These are phyloP conservation scores for Solanum peruvianum DNA, from an alignment of 257 asterid species.

Conservation along the genomic window DNA sequence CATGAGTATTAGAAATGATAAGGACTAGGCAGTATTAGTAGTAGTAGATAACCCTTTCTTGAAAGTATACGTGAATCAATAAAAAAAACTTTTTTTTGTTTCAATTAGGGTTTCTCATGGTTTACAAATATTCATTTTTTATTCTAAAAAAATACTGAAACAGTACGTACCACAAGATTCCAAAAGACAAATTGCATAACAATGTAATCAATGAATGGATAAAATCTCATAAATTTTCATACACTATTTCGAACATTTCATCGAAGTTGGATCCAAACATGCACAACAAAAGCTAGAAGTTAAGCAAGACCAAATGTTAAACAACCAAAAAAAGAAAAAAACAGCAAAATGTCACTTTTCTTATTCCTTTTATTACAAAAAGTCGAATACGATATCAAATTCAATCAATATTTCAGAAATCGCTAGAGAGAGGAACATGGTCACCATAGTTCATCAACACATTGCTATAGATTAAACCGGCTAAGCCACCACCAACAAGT, in stretches of 20 bases:
- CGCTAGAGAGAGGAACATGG: slow-evolving; percentile 39
- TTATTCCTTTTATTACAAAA: background rate
- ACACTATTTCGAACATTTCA: background rate
- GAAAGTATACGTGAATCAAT: too few species aligned
- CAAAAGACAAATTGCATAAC: background rate
- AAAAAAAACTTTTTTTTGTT: too few species aligned
- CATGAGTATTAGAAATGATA: too few species aligned
- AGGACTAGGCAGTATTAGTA: too few species aligned
- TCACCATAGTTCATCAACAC: slow-evolving; percentile 38
- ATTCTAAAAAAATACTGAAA: too few species aligned
- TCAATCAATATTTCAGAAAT: slow-evolving; percentile 14
- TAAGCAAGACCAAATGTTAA: background rate
- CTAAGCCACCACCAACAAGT: slow-evolving; percentile 76
- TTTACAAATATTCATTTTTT: too few species aligned
- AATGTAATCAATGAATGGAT: background rate
- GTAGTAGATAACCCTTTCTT: too few species aligned
- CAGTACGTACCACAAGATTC: too few species aligned
- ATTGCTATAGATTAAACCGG: slow-evolving; percentile 50
- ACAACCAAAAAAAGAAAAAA: background rate
- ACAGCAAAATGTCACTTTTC: background rate
- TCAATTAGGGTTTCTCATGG: too few species aligned
- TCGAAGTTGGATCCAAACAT: background rate
- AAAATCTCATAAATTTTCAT: background rate
- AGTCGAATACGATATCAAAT: background rate
- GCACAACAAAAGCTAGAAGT: background rate